These are phyloP conservation scores for Hyaloscypha variabilis DNA, from an alignment of 495 filamentous ascomycete species.

Conservation along the genomic window DNA sequence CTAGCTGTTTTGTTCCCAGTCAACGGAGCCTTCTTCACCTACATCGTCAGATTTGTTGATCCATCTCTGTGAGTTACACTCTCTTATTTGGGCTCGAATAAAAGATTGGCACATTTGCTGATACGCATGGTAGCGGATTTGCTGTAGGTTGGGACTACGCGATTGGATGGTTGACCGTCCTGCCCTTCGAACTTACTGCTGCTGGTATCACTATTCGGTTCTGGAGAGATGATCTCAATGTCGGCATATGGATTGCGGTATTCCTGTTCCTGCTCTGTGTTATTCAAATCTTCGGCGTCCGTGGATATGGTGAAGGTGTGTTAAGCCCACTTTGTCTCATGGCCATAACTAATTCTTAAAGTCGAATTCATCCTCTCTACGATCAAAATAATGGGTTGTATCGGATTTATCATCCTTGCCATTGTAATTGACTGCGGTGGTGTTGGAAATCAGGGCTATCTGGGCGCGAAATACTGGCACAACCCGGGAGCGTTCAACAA, in stretches of 20 bases:
- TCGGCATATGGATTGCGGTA: slow-evolving; percentile 66
- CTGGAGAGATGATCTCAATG: slow-evolving; percentile 58
- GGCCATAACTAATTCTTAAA: not conserved
- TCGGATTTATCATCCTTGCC: slow-evolving; percentile 57
- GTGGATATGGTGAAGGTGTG: slow-evolving; percentile 73
- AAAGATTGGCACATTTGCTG: not conserved
- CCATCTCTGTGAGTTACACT: slow-evolving; percentile 71
- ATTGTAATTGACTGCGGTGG: slow-evolving; percentile 48
- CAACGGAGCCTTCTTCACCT: slow-evolving; percentile 61
- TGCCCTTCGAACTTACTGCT: slow-evolving; percentile 57
- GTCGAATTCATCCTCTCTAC: slow-evolving; percentile 29
- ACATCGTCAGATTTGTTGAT: slow-evolving; percentile 78
- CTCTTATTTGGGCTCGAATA: not conserved
- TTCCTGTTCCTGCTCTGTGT: slow-evolving; percentile 56
- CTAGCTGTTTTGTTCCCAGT: slow-evolving; percentile 41
- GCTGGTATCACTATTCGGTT: slow-evolving; percentile 58
- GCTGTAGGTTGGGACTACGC: slow-evolving; percentile 85
- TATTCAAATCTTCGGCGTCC: slow-evolving; percentile 72
- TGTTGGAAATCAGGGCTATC: slow-evolving; percentile 49
- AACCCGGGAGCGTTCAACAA: slow-evolving; percentile 65
- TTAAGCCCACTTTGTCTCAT: not conserved
- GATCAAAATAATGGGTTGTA: slow-evolving; percentile 44
- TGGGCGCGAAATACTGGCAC: slow-evolving; percentile 52
- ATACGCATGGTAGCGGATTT: slow-evolving; percentile 59
- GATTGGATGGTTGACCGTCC: slow-evolving; percentile 60